Conservation (phyloP, 495 filamentous ascomycete species). For the Penicillium waksmanii region DNA sequence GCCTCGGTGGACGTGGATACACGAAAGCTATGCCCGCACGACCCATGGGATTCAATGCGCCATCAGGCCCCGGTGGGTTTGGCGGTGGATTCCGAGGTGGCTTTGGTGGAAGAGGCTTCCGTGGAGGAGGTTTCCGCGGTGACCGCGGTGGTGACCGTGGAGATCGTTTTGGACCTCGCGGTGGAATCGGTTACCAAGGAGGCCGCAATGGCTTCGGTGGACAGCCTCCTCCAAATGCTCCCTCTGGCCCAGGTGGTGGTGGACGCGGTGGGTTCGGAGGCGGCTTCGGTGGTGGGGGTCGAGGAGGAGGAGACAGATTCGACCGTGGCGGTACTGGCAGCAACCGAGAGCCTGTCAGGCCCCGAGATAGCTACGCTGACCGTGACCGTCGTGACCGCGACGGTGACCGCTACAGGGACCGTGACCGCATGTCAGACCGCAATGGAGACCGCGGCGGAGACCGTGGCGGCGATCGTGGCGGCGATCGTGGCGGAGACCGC, state of each 20-base stretch:
- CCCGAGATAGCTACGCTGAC: slow-evolving; percentile 50
- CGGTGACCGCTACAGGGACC: slow-evolving; percentile 58
- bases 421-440: slow-evolving; percentile 38
- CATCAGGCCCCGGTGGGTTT: slow-evolving; percentile 68
- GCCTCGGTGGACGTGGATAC: slow-evolving; percentile 89
- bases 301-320: slow-evolving; percentile 48
- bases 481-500: slow-evolving; percentile 45
- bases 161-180: slow-evolving; percentile 65
- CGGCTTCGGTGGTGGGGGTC: slow-evolving; percentile 29
- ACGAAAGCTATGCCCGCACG: slow-evolving; percentile 80
- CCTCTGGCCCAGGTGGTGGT: slow-evolving; percentile 75
- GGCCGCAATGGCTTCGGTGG: slow-evolving; percentile 62
- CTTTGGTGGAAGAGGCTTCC: slow-evolving; percentile 54
- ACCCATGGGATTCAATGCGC: slow-evolving; percentile 65
- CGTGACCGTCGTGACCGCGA: slow-evolving; percentile 63
- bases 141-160: slow-evolving; percentile 30
- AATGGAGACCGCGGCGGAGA: slow-evolving; percentile 41
- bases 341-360: slow-evolving; percentile 58
- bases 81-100: slow-evolving; percentile 70
- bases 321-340: slow-evolving; percentile 56
- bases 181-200: slow-evolving; percentile 64
- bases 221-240: slow-evolving; percentile 74
- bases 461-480: slow-evolving; percentile 44
- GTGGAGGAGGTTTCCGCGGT: slow-evolving; percentile 63
- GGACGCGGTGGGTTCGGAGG: slow-evolving; percentile 52